Conservation (phyloP, 352 stramenopile species). For the Phytopythium helicoides region DNA sequence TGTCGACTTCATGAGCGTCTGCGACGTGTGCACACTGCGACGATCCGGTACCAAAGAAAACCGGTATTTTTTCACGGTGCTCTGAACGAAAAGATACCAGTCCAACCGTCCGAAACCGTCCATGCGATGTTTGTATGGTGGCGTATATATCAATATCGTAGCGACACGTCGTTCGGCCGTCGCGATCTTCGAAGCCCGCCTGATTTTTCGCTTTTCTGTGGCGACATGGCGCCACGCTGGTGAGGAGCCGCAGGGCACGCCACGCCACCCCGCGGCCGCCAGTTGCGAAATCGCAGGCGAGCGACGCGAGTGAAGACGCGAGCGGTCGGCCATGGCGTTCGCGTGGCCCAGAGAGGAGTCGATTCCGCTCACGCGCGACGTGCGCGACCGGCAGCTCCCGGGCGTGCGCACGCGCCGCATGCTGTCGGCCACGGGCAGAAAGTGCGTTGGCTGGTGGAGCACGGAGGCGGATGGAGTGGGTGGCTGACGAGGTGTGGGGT, state of each 20-base stretch:
- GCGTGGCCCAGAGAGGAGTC: conserved; percentile 14
- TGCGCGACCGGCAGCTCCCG: conserved; percentile 19
- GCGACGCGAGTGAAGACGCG: not conserved
- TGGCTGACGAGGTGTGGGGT: not conserved
- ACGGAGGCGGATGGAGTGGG: not conserved
- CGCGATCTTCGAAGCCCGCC: not conserved
- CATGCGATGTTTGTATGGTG: too few species aligned
- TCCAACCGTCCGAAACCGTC: too few species aligned
- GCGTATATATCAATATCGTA: not conserved
- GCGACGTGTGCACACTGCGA: too few species aligned
- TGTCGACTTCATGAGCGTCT: too few species aligned
- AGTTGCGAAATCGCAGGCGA: not conserved
- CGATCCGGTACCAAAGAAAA: too few species aligned
- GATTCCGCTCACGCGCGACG: conserved; percentile 25
- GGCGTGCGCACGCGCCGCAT: conserved; percentile 12
- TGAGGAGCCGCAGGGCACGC: not conserved
- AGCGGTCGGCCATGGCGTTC: not conserved
- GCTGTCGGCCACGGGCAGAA: conserved; percentile 12
- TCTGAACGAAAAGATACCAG: too few species aligned
- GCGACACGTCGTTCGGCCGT: too few species aligned
- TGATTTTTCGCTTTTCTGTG: not conserved
- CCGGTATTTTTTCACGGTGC: too few species aligned
- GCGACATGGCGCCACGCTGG: too few species aligned
- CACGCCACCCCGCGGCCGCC: not conserved
- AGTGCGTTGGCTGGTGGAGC: not conserved